A percentile compares a stretch with the other conserved stretches of the same genome.
Conservation (phyloP, 129 eudicot genomes). For the Arctium lappa region DNA sequence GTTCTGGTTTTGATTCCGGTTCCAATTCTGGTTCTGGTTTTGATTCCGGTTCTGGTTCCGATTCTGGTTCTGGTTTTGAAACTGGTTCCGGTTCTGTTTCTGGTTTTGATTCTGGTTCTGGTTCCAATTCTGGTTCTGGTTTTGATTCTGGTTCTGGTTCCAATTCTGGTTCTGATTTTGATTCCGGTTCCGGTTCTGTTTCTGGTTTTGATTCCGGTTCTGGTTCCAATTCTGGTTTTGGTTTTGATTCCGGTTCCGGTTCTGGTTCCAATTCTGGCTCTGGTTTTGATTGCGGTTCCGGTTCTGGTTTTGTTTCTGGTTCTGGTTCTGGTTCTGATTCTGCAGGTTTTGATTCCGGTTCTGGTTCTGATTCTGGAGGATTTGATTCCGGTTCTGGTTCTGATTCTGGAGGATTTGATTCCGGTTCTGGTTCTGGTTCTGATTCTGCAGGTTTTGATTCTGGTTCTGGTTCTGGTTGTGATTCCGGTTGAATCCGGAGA, state of each 20-base stretch:
- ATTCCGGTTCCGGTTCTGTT: neutral
- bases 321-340: neutral
- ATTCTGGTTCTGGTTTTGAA: neutral
- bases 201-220: neutral
- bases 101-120: neutral
- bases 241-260: neutral
- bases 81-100: neutral
- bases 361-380: neutral
- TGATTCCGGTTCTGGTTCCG: neutral
- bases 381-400: neutral
- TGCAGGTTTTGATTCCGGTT: neutral
- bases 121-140: neutral
- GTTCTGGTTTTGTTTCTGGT: neutral
- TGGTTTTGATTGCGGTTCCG: neutral
- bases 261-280: neutral
- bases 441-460: neutral
- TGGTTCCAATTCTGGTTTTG: neutral
- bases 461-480: neutral
- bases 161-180: neutral
- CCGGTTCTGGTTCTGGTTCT: neutral
- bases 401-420: neutral
- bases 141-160: neutral
- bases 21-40: neutral
- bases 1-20: neutral
- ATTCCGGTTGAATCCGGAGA: slow-evolving; percentile 7